Conservation (phyloP, 495 filamentous ascomycete genomes). For the Lophiotrema nucula region DNA sequence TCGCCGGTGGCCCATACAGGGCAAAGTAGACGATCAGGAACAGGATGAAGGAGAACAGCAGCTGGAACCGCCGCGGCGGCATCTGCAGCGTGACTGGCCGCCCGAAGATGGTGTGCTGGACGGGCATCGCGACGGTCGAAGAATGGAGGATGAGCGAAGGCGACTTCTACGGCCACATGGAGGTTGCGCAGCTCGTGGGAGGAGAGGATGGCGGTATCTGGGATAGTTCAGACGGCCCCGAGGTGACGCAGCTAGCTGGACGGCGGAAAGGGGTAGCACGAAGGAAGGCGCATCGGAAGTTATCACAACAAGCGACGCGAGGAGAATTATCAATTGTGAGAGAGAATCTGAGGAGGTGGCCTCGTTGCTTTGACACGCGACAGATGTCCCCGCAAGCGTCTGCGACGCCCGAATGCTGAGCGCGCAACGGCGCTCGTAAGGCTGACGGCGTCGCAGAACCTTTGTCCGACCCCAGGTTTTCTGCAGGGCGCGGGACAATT, state of each 20-base stretch:
- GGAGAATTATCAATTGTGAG: no score
- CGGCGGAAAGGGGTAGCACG: no score
- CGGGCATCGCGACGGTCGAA: conserved; percentile 54
- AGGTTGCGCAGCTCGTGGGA: background rate
- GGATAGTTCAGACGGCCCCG: no score
- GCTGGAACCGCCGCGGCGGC: conserved; percentile 38
- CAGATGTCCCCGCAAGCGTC: no score
- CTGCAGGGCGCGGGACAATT: background rate
- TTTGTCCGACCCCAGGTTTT: conserved; percentile 18
- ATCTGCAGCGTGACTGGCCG: conserved; percentile 34
- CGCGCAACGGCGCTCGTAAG: background rate
- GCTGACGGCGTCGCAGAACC: background rate
- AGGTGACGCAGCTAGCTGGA: no score
- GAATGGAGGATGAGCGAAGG: no score
- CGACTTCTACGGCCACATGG: background rate
- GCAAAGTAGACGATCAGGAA: conserved; percentile 48
- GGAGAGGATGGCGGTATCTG: no score
- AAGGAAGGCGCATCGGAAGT: no score
- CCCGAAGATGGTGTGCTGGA: conserved; percentile 50
- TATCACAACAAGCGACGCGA: no score
- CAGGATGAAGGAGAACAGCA: conserved; percentile 30
- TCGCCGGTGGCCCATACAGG: conserved; percentile 26
- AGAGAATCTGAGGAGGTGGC: no score
- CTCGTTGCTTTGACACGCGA: no score
- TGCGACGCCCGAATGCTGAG: no score